Base-by-base conservation (phyloP, 2,329 filamentous ascomycete species). In the Fusarium sp. region DNA sequence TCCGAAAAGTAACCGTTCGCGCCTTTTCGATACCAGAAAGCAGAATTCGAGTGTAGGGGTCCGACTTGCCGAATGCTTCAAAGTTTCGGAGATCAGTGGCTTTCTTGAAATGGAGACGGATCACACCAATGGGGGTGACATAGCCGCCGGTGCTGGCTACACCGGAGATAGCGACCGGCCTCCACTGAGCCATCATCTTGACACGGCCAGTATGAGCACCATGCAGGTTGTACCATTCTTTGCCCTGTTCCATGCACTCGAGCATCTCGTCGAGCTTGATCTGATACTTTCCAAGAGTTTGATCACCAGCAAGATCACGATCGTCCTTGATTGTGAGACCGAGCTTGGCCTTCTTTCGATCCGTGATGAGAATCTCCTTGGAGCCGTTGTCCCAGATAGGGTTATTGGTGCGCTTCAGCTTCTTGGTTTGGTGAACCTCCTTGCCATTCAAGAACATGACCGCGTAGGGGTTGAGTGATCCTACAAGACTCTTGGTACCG, bases 321-420 rank as follows among this genome's bases (percentile, higher is more conserved):
- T 98, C 95, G 76, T 99, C 96, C 82, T 98, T 99, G 85, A 99
- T 90, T 17, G 95, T 92, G 57, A 99, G 84, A 57, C 95, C 97
- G 53, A 99, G 86, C 77, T 94, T 96, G 58, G 96, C 94, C 77
- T 89, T 91, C 83, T 94, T 97, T 67, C 93, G 91, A 77, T 99
- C 94, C 1, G 94, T 98, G 76, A 99, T 95, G 65, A 99, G 89
- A 72, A 99, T 89, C 77, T 99, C 96, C 81, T 97, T 97, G 72
- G 90, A 92, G 8, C 93, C 93, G 76, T 98, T 92, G 55, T 95
- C 91, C 91, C 94, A 99, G 74, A 99, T 94, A 9, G 96, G 96
- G 74, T 97, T 96, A 82, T 99, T 99, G 63, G 94, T 98, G 65
- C 95, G 91, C 87, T 98, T 99, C 74, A 98, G 87, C 80, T 94